Base-by-base conservation (phyloP, 495 filamentous ascomycete genomes). In the Daldinia caldariorum region DNA sequence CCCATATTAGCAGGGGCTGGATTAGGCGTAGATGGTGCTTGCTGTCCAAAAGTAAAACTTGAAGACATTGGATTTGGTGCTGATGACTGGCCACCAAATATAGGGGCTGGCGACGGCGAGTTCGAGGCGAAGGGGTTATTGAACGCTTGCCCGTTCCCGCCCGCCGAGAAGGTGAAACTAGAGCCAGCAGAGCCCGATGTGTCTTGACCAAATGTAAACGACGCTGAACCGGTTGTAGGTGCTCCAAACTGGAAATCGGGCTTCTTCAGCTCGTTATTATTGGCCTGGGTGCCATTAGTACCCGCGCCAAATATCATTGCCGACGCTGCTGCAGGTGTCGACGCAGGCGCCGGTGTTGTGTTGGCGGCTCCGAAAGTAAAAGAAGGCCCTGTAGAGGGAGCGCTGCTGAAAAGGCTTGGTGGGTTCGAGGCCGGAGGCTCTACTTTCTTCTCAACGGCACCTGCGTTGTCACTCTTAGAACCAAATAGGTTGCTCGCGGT, bases 71-170 rank as follows among this genome's bases (percentile, higher is more conserved):
- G 77, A 0, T 74, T 70, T 35, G 81, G 74, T 32, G 72, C 61
- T 4, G 77, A 55, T 32, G 63, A n/a, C 31, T 74, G 73, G 31
- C 67, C 72, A 1, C 61, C 69, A 9, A 75, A 73, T 35, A 57
- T 53, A 5, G 74, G 67, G 9, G 61, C 51, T 6, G 75, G 43
- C 1, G 64, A 35, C 6, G 51, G 13, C 14, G 75, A 26, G 13
- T 50, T 61, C n/a, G 74, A 57, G 14, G 80, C 58, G 58, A 83
- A 83, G 7, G 81, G 81, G 59, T 84, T 84, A 50, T 80, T 80
- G 45, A 83, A 69, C 1, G 77, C 61, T 9, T 69, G 57, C 3
- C 62, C 70, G 39, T 72, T 70, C 1, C 71, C 77, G 0, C 77
- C 80, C 9, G 79, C 71, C 6, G 76, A 71, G 61, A 83, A 84